Evolutionary conservation across 1,284 basidiomycete genomes (phyloP).

Genomic region (Agroathelia rolfsii): DNA sequence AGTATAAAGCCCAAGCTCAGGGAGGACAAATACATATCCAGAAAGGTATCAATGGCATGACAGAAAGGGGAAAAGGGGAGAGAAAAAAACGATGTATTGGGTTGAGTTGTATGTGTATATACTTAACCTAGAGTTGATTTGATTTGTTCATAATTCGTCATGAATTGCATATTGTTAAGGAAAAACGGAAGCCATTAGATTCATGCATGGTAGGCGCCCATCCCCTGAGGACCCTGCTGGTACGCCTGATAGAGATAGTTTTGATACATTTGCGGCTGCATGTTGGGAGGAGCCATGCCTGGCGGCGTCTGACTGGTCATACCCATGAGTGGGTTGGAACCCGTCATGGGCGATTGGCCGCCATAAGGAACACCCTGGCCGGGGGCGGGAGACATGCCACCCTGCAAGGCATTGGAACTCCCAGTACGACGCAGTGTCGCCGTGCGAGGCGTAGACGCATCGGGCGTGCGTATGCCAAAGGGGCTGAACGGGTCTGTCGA

Average conservation of each 20-base stretch:
- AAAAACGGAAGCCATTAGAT: no score
- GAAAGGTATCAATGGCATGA: no score
- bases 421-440: constrained; percentile 43
- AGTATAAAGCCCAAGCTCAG: no score
- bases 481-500: constrained; percentile 67
- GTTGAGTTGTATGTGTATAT: no score
- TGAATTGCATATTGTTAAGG: no score
- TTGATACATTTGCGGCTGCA: constrained; percentile 70
- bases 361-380: constrained; percentile 43
- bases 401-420: constrained; percentile 20
- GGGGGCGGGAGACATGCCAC: constrained; percentile 26
- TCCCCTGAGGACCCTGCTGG: constrained; percentile 63
- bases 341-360: constrained; percentile 54
- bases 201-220: constrained; percentile 69
- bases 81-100: no score
- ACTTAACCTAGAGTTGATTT: no score
- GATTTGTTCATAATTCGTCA: no score
- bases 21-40: no score
- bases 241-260: constrained; percentile 77
- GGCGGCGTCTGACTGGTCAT: constrained; percentile 53
- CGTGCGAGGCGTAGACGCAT: constrained; percentile 41
- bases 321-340: constrained; percentile 44
- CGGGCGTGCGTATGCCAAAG: constrained; percentile 56
- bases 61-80: no score
- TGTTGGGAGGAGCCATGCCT: no score